Evolutionary conservation across 1,284 basidiomycete species (phyloP), one percentile per base, ranked within the genome.

Genomic region (Trichosporon asahii): DNA sequence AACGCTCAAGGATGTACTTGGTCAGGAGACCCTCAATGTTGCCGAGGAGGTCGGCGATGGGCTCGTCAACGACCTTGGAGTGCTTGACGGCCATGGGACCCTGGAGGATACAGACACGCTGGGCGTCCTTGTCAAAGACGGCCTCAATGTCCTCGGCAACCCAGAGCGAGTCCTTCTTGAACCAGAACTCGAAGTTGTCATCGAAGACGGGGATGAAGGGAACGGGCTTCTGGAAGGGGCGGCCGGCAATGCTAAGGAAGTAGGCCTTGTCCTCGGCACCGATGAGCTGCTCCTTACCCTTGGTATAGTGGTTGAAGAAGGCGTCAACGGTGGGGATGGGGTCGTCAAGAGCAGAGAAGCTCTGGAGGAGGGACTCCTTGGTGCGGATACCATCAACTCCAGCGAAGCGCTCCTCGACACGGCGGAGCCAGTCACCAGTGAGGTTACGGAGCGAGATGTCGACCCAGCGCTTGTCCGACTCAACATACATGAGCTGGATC

Each of bases 161-260:
- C 96, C 96, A 98, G 6, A 98, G 89, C 18, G 95, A 98, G 83
- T 98, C 95, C 92, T 97, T 97, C 88, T 98, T 98, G 86, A 98
- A 98, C 94, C 95, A 98, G 68, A 98, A 94, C 83, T 96, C 94
- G 81, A 99, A 98, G 76, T 85, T 89, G 27, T 90, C 89, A 83
- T 98, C 95, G 64, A 99, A 88, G 66, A 98, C 90, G n/a, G 96
- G 95, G 77, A 99, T 98, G 87, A 98, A 99, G 1, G 96, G 97
- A 8, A 92, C 95, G 0, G 97, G 97, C 86, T 99, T 99, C 87
- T 99, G 96, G 15, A 94, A 93, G 15, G 93, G 93, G 68, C 97
- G 89, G 84, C 98, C 95, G 57, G 92, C 88, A 79, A 99, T 96
- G 46, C 92, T 91, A 64, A 99, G 88, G 89, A 99, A 98, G 86